Base-by-base conservation (phyloP, 1,284 basidiomycete genomes). In the Austropuccinia psidii region DNA sequence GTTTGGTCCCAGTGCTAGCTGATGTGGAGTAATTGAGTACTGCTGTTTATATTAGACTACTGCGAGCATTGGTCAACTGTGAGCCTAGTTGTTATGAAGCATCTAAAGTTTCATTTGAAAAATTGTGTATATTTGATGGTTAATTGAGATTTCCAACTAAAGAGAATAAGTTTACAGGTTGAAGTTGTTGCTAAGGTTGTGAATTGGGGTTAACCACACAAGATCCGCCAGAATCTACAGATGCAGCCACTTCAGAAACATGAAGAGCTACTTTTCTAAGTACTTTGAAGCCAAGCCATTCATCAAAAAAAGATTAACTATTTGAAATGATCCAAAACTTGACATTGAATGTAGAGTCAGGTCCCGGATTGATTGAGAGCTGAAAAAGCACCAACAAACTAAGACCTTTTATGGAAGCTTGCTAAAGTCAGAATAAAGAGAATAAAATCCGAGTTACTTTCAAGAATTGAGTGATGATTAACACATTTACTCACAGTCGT, bases 251-350 rank as follows among this genome's bases (percentile, higher is more conserved):
- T 19, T 89, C 90, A 81, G 90, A 91, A 21, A 90, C 91, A 45
- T 90, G 91, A 75, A 92, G 82, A 4, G 90, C 90, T 74, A 92
- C 90, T 78, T 85, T 90, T 77, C 90, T 85, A 76, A 92, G 84
- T 73, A 92, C 89, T 80, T 90, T 91, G 76, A 92, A 86, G 4
- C 89, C 89, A 78, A 91, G 91, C 90, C 90, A 91, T 81, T 92
- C 90, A 78, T 92, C 90, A 74, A 91, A 84, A 85, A 91, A 77
- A 92, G 82, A 82, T 92, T 92, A 81, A 92, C 81, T 76, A 92
- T 92, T 81, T 92, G 90, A 83, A 91, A 92, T 19, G 90, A 90
- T 73, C 90, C 90, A 78, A 91, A 91, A 6, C 90, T 89, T 64
- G 90, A 90, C 81, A 91, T 90, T 78, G 90, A 91, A 76, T 90